Evolutionary conservation across 768 basidiomycete genomes (phyloP).

Genomic region (Grammothele lineata): DNA sequence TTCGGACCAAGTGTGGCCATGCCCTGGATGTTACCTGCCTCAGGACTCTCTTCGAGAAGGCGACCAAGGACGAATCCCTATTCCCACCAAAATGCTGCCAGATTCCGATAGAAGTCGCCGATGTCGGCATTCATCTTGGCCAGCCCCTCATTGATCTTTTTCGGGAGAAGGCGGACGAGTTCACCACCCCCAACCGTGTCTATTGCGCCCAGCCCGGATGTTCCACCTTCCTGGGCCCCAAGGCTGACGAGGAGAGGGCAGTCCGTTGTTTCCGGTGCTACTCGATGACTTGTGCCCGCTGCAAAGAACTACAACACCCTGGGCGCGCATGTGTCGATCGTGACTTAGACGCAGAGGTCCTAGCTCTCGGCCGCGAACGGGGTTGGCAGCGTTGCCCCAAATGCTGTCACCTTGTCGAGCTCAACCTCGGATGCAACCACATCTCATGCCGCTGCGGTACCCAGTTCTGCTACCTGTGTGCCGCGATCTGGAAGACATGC

Average conservation of each 20-base stretch:
- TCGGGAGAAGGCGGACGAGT: constrained; percentile 16
- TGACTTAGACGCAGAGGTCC: constrained; percentile 16
- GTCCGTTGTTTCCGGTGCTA: constrained; percentile 10
- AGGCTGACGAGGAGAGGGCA: not conserved
- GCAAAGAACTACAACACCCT: constrained; percentile 11
- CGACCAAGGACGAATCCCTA: constrained; percentile 35
- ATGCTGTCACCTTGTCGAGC: constrained; percentile 24
- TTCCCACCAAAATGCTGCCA: constrained; percentile 24
- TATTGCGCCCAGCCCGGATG: constrained; percentile 20
- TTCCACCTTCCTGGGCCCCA: constrained; percentile 20
- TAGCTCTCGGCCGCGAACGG: constrained; percentile 16
- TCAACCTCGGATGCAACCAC: constrained; percentile 21
- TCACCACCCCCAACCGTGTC: constrained; percentile 18
- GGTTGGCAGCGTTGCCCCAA: constrained; percentile 23
- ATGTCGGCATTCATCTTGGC: constrained; percentile 11
- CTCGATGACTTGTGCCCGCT: constrained; percentile 13
- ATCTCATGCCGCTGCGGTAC: constrained; percentile 22
- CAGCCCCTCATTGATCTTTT: constrained; percentile 4
- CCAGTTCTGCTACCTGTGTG: constrained; percentile 29
- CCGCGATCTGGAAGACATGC: constrained; percentile 22
- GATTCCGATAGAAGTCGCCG: constrained; percentile 11
- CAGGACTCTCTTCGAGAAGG: constrained; percentile 30
- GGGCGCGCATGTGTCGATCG: constrained; percentile 7
- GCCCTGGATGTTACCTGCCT: constrained; percentile 32
- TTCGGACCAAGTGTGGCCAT: constrained; percentile 30